A percentile compares a stretch with the other conserved stretches of the same genome.
phyloP scores from a whole-genome alignment of 2,329 filamentous ascomycete genomes.

The Alternaria postmessia region DNA sequence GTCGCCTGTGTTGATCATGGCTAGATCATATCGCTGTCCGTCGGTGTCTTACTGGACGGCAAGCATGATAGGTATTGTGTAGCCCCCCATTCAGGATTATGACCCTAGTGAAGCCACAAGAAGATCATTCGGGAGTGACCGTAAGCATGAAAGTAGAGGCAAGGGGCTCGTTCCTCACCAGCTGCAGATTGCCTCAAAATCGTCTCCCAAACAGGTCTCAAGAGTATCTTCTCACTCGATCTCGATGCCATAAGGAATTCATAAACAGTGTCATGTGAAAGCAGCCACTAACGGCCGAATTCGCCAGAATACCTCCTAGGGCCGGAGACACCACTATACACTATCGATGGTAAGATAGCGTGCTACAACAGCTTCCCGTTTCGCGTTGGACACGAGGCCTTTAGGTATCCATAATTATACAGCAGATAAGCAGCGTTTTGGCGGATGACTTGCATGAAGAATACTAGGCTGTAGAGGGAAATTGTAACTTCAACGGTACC shows the following conservation, averaged over 20 bases:
- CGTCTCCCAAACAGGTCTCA: not conserved
- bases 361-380: not conserved
- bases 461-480: conserved; percentile 2
- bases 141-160: not conserved
- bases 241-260: not conserved
- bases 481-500: not conserved
- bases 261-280: not conserved
- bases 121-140: not conserved
- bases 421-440: not conserved
- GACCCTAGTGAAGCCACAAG: not conserved
- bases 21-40: not conserved
- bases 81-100: not conserved
- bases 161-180: not conserved
- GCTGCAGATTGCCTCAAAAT: not conserved
- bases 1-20: not conserved
- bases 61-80: not conserved
- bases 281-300: not conserved
- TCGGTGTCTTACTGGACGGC: not conserved
- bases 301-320: not conserved
- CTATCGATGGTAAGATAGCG: not conserved
- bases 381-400: not conserved
- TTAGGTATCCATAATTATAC: not conserved
- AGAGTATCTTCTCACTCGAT: not conserved
- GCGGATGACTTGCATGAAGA: not conserved
- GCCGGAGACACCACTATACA: conserved; percentile 1